Base-by-base conservation (phyloP, 768 basidiomycete genomes). In the Leccinum imitatum region DNA sequence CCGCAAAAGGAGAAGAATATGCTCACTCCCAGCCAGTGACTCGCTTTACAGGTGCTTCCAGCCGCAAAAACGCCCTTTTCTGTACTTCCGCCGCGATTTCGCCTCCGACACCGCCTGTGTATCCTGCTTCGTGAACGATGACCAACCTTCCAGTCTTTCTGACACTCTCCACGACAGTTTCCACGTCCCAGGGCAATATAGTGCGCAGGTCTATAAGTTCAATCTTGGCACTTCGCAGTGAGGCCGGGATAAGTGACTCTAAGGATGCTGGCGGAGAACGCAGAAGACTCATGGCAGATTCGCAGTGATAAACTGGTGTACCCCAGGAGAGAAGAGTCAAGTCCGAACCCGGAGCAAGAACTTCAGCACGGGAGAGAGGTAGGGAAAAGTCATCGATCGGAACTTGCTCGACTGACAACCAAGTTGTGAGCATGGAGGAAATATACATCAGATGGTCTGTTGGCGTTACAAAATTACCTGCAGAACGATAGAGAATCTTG, bases 21-120 rank as follows among this genome's bases (percentile, higher is more conserved):
- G 87, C 94, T 82, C 67, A 95, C 94, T 97, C 95, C 95, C 95
- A 98, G 30, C 91, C 93, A 3, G 91, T 85, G 17, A 98, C 85
- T 44, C 94, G 78, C 68, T 82, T 89, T 23, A 98, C 89, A 0
- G 95, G 95, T 8, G 95, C 94, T 57, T 92, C 84, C 53, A 98
- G 75, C 71, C 88, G 89, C 67, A 97, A 78, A 77, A 97, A 97
- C 64, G 91, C 93, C 59, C 89, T 78, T 73, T 89, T 89, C 77
- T 93, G 93, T 5, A 98, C 78, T 74, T 95, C 92, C 0, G 92
- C 91, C n/a, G 89, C 87, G 47, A 98, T 91, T 71, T 98, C 93
- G 13, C 87, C 89, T 11, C 93, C 94, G n/a, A 87, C 90, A 21
- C 95, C 92, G 2, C 86, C 93, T 2, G 89, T 91, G 69, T 86